Conservation (phyloP, 345 rosid species). For the Lagerstroemia speciosa region DNA sequence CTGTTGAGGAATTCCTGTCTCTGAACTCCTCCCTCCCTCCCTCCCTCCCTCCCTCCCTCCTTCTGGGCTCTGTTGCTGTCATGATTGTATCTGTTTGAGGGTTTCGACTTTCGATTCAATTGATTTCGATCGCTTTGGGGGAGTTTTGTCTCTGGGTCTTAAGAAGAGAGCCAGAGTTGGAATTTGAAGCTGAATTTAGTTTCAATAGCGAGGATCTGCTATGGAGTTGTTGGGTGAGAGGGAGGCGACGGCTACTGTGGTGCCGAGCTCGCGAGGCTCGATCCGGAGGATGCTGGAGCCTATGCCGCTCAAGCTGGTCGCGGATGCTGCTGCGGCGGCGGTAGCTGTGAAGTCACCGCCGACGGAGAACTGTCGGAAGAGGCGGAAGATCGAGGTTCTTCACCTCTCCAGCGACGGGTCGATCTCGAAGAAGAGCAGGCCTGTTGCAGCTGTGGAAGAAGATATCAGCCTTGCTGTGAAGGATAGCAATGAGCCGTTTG, state of each 20-base stretch:
- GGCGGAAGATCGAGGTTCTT: constrained; percentile 29
- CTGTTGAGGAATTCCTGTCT: neutral
- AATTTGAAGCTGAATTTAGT: neutral
- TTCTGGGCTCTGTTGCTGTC: neutral
- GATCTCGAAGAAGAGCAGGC: constrained; percentile 13
- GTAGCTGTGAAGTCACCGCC: constrained; percentile 29
- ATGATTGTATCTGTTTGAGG: neutral
- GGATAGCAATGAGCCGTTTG: neutral
- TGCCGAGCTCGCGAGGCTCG: constrained; percentile 39
- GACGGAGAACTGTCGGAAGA: constrained; percentile 35
- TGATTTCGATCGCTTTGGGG: neutral
- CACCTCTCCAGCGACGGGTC: constrained; percentile 7
- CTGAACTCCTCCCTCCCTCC: neutral
- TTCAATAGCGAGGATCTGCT: constrained; percentile 73
- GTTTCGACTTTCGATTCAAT: neutral
- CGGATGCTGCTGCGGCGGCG: constrained; percentile 35
- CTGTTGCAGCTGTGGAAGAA: neutral
- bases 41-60: neutral
- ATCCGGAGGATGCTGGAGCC: constrained; percentile 54
- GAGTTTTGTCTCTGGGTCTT: neutral
- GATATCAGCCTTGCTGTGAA: neutral
- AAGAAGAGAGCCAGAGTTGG: neutral
- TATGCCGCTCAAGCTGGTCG: constrained; percentile 40
- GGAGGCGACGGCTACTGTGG: constrained; percentile 44
- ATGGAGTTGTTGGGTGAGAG: constrained; percentile 62